These are phyloP conservation scores for Boeremia lycopersici DNA, from an alignment of 2,329 filamentous ascomycete genomes.

Conservation along the genomic window DNA sequence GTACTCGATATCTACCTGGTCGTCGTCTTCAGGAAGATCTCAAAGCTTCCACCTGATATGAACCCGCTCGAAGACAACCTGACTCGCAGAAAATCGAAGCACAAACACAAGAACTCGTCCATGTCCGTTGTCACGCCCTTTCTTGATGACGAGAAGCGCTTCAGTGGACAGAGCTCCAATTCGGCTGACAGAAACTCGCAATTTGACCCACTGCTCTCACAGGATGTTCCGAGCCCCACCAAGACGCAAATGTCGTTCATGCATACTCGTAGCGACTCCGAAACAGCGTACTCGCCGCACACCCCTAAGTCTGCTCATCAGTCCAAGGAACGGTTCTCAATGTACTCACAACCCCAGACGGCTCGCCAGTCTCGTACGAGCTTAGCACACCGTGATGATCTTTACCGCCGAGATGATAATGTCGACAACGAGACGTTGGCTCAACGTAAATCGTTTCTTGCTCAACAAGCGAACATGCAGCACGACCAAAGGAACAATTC, in stretches of 20 bases:
- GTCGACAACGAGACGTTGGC: conserved; percentile 39
- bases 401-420: conserved; percentile 31
- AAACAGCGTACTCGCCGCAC: conserved; percentile 58
- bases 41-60: conserved; percentile 85
- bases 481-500: conserved; percentile 36
- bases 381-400: conserved; percentile 42
- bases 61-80: conserved; percentile 89
- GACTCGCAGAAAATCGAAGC: conserved; percentile 69
- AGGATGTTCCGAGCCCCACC: conserved; percentile 40
- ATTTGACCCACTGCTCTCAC: conserved; percentile 34
- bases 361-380: conserved; percentile 47
- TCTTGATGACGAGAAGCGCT: conserved; percentile 66
- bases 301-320: conserved; percentile 59
- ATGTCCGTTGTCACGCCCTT: conserved; percentile 51
- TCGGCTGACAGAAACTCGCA: conserved; percentile 43
- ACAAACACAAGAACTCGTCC: conserved; percentile 75
- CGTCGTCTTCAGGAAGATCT: conserved; percentile 80
- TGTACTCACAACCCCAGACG: conserved; percentile 45
- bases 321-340: conserved; percentile 58
- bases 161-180: conserved; percentile 56
- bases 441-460: conserved; percentile 42
- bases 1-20: conserved; percentile 75
- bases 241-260: conserved; percentile 72
- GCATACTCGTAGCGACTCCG: conserved; percentile 74
- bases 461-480: conserved; percentile 44